These are phyloP conservation scores for Saccharomycopsis hybrid DNA, from an alignment of 1,139 yeast genomes.

Conservation along the genomic window DNA sequence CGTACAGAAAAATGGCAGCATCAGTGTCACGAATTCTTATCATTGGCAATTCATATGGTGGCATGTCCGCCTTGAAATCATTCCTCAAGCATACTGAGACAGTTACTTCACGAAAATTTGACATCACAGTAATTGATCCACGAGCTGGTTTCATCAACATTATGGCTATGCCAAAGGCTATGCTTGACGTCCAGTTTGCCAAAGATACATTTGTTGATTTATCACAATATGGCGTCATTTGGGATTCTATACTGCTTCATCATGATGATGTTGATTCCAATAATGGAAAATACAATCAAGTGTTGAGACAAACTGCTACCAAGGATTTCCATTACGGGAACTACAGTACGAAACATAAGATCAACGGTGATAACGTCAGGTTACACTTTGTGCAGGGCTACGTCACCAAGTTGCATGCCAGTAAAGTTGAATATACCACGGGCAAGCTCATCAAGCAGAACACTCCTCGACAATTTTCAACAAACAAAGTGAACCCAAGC, in stretches of 20 bases:
- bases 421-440: constrained; percentile 26
- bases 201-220: constrained; percentile 26
- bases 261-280: not conserved
- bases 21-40: too few species aligned
- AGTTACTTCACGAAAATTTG: not conserved
- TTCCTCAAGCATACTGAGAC: constrained; percentile 30
- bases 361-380: constrained; percentile 21
- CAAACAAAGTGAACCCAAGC: not conserved
- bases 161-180: constrained; percentile 6
- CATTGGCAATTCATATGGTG: constrained; percentile 51
- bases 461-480: constrained; percentile 1
- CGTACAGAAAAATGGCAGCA: too few species aligned
- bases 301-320: not conserved
- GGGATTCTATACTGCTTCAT: constrained; percentile 7
- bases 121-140: constrained; percentile 2
- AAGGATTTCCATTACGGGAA: not conserved
- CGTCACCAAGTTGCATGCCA: constrained; percentile 31
- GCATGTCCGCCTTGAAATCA: constrained; percentile 37
- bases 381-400: constrained; percentile 37
- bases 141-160: constrained; percentile 5
- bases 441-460: constrained; percentile 13
- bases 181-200: constrained; percentile 22
- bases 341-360: not conserved
- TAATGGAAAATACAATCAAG: not conserved
- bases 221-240: constrained; percentile 15